Evolutionary conservation across 768 basidiomycete species (phyloP), one percentile per base, ranked within the genome.

Genomic region (Leccinellum rugosiceps): DNA sequence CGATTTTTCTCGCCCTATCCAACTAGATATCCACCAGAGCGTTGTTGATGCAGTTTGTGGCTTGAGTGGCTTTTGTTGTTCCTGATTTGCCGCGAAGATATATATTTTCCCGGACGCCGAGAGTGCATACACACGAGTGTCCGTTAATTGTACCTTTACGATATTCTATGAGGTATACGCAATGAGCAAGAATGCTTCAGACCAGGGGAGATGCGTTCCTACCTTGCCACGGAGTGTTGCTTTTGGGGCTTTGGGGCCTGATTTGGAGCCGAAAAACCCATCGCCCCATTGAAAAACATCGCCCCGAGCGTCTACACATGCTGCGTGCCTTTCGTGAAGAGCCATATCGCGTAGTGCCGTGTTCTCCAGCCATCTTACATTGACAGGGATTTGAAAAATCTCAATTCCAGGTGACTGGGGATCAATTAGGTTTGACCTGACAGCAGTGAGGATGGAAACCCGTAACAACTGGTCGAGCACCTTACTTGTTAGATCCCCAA

Each of bases 251-350:
- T 63, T 61, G 61, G 60, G 60, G 26, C 71, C 56, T 47, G 71
- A 51, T 15, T 70, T 61, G 7, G 67, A 60, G 15, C 77, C 77
- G 60, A 78, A 79, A 70, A 85, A 88, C 0, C 81, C 86, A 43
- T 79, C 77, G 0, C 91, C 91, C 91, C 91, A 94, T 63, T 92
- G 90, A 64, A 90, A 88, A 3, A 92, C 85, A 63, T 94, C 86
- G 25, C 92, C 92, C 34, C 81, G 78, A 8, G 83, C 84, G 65
- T 93, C 90, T 19, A 93, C 82, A 59, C 88, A 91, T 14, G 85
- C 90, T 1, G 83, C 88, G 60, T 88, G 84, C 31, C 73, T 75
- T 56, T 81, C 77, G 53, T 91, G 85, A 26, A 93, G 72, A 13
- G 79, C 83, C 35, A 93, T 68, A 65, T 93, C 90, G 9, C 90